These are phyloP conservation scores for Striga asiatica DNA, from an alignment of 257 asterid species.

Conservation along the genomic window DNA sequence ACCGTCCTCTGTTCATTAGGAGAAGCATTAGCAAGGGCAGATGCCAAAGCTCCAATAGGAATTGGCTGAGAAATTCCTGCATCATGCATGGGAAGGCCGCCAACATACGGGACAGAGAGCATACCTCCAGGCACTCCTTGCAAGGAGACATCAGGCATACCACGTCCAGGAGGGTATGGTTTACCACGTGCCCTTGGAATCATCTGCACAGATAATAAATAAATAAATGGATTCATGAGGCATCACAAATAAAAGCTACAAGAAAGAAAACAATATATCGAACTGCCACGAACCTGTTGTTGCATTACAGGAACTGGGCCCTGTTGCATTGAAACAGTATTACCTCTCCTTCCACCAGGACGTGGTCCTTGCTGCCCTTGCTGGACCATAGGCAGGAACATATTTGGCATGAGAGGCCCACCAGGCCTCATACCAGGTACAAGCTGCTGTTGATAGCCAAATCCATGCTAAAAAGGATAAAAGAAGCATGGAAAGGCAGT, in stretches of 20 bases:
- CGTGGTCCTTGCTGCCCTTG: constrained; percentile 94
- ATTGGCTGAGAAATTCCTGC: constrained; percentile 59
- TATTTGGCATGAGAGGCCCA: constrained; percentile 79
- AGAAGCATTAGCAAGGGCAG: constrained; percentile 92
- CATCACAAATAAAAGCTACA: not conserved
- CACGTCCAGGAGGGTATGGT: constrained; percentile 75
- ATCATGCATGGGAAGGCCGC: constrained; percentile 75
- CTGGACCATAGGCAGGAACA: constrained; percentile 81
- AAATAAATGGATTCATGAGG: not conserved
- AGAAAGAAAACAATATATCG: not conserved
- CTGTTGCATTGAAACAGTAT: constrained; percentile 59
- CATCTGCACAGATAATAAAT: constrained; percentile 34
- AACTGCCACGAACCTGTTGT: constrained; percentile 46
- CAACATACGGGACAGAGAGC: constrained; percentile 72
- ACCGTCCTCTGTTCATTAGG: constrained; percentile 88
- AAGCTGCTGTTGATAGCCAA: constrained; percentile 97
- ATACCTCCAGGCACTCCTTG: constrained; percentile 64
- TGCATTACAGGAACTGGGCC: constrained; percentile 79
- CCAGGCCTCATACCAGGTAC: constrained; percentile 95
- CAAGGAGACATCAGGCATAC: constrained; percentile 53
- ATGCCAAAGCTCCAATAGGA: constrained; percentile 74
- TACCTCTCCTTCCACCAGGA: constrained; percentile 75
- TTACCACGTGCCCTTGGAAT: constrained; percentile 79
- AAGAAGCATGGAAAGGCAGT: not conserved
- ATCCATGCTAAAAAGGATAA: constrained; percentile 58